Conservation (phyloP, 768 basidiomycete species). For the Mycena pura region DNA sequence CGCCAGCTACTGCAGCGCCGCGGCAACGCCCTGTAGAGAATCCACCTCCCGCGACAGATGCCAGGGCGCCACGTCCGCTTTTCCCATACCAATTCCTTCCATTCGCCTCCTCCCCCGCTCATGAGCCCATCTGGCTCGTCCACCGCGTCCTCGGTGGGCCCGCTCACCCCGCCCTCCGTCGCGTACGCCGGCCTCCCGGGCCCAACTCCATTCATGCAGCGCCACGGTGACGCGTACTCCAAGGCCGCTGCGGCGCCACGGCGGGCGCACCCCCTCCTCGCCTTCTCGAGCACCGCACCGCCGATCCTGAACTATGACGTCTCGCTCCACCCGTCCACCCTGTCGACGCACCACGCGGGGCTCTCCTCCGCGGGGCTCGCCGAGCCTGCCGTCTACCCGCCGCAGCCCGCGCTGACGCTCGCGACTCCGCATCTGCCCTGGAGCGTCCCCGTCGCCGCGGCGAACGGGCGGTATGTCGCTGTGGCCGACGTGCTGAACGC, state of each 20-base stretch:
- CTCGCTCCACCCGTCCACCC: not conserved
- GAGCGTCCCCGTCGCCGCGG: slow-evolving; percentile 1
- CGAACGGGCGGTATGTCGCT: slow-evolving; percentile 2
- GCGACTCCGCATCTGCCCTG: slow-evolving; percentile 10
- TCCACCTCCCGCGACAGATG: not conserved
- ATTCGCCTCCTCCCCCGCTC: slow-evolving; percentile 10
- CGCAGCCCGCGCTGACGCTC: not conserved
- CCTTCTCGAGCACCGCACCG: not conserved
- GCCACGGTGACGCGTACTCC: not conserved
- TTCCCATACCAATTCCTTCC: slow-evolving; percentile 3
- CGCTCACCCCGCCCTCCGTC: not conserved
- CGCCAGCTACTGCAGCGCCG: no score
- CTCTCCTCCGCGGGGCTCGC: not conserved
- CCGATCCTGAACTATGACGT: slow-evolving; percentile 8
- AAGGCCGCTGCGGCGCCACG: not conserved
- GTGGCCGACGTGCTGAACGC: slow-evolving; percentile 3
- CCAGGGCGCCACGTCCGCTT: slow-evolving; percentile 7
- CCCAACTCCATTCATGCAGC: not conserved
- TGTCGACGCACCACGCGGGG: not conserved
- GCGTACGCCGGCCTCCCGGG: not conserved
- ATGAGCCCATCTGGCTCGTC: slow-evolving; percentile 2
- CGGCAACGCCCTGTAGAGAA: not conserved
- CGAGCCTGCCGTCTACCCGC: slow-evolving; percentile 14
- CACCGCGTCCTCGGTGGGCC: not conserved
- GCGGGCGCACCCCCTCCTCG: slow-evolving; percentile 8